These are phyloP conservation scores for Ochetophila trinervis DNA, from an alignment of 306 rosid genomes.

Conservation along the genomic window DNA sequence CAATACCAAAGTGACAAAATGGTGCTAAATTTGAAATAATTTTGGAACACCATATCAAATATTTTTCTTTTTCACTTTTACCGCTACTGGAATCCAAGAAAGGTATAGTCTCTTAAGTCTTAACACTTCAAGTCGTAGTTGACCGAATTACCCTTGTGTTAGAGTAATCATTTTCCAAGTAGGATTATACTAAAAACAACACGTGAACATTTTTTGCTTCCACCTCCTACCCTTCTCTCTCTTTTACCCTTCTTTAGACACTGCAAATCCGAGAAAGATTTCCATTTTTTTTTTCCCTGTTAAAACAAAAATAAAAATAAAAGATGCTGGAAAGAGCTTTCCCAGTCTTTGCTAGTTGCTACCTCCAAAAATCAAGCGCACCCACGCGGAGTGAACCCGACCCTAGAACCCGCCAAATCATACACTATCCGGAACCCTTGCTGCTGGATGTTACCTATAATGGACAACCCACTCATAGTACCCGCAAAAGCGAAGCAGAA, in stretches of 20 bases:
- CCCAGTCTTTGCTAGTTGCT: slow-evolving; percentile 12
- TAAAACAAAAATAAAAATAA: not conserved
- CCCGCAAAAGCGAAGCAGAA: slow-evolving; percentile 98
- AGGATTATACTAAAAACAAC: not conserved
- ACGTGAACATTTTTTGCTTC: slow-evolving; percentile 1
- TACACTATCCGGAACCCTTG: slow-evolving; percentile 88
- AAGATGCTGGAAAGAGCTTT: slow-evolving; percentile 8
- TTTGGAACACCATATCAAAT: too few relatives aligned
- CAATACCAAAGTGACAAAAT: too few relatives aligned
- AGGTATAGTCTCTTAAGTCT: too few relatives aligned
- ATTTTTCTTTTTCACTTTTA: too few relatives aligned
- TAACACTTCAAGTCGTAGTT: not conserved
- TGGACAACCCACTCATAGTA: slow-evolving; percentile 77
- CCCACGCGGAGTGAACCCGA: slow-evolving; percentile 86
- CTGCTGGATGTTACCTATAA: slow-evolving; percentile 91
- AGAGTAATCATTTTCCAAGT: not conserved
- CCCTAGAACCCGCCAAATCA: slow-evolving; percentile 65
- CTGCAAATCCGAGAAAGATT: slow-evolving; percentile 15
- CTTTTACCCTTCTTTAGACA: too few relatives aligned
- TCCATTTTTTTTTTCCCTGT: not conserved
- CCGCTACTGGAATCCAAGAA: too few relatives aligned
- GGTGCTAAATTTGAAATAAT: too few relatives aligned
- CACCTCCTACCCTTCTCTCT: not conserved
- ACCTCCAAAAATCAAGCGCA: slow-evolving; percentile 46
- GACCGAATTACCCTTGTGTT: not conserved